phyloP scores from a whole-genome alignment of 345 rosid genomes.

The Erodium maritimum region DNA sequence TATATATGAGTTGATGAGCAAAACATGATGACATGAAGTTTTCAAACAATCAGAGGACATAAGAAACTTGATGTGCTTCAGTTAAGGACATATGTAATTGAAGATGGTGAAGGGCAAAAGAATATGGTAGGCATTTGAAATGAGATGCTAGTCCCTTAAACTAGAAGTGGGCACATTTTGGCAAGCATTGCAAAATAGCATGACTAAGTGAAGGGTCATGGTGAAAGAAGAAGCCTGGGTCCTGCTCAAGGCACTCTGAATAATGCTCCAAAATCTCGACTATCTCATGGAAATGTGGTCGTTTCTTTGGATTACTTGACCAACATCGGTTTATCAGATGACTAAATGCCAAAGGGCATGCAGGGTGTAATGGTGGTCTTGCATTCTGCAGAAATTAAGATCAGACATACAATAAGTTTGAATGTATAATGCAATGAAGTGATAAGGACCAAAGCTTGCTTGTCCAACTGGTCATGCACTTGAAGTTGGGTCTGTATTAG shows the following conservation, averaged over 20 bases:
- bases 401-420: not conserved
- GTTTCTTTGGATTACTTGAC: conserved; percentile 46
- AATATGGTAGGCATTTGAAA: not conserved
- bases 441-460: too few species aligned
- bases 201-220: conserved; percentile 22
- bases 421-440: too few species aligned
- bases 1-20: too few species aligned
- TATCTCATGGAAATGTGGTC: conserved; percentile 54
- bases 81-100: too few species aligned
- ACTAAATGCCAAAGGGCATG: conserved; percentile 42
- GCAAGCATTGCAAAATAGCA: conserved; percentile 25
- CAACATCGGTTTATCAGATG: conserved; percentile 52
- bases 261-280: conserved; percentile 42
- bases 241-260: conserved; percentile 33
- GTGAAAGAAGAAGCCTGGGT: conserved; percentile 35
- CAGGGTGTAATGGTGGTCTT: conserved; percentile 50
- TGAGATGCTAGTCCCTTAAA: not conserved
- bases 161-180: conserved; percentile 11
- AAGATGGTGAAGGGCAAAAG: not conserved
- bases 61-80: too few species aligned
- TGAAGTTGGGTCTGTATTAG: too few species aligned
- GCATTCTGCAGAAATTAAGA: conserved; percentile 44
- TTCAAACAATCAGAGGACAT: too few species aligned
- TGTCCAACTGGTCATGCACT: too few species aligned
- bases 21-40: too few species aligned